Evolutionary conservation across 2,329 filamentous ascomycete genomes (phyloP).

Genomic region (Colletotrichum tropicale): DNA sequence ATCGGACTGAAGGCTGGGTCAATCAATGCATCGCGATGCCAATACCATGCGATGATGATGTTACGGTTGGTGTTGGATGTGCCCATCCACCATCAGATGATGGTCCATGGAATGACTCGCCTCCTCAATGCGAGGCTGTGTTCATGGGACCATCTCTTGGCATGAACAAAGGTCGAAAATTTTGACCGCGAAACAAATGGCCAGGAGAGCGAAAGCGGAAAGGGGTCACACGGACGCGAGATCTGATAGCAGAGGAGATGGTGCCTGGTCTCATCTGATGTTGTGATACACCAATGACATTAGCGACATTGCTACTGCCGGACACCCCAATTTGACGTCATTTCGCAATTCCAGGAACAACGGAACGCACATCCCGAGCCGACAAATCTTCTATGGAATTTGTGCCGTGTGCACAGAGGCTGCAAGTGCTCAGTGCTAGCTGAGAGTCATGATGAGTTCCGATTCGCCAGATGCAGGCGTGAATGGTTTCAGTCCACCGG

Average conservation of each 20-base stretch:
- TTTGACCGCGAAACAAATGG: background rate
- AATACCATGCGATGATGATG: background rate
- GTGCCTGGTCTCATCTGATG: slow-evolving; percentile 15
- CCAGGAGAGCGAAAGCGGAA: background rate
- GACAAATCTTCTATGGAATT: background rate
- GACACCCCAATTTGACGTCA: background rate
- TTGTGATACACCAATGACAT: slow-evolving; percentile 3
- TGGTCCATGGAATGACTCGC: background rate
- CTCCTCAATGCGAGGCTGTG: background rate
- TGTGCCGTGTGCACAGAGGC: background rate
- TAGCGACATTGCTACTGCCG: background rate
- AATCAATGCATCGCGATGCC: background rate
- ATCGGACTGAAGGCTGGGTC: background rate
- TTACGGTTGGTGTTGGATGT: background rate
- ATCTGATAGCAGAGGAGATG: background rate
- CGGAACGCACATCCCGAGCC: background rate
- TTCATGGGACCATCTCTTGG: background rate
- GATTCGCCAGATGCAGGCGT: background rate
- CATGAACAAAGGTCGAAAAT: background rate
- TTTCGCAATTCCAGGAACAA: background rate
- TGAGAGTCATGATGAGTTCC: background rate
- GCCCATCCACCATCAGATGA: background rate
- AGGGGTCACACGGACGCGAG: background rate
- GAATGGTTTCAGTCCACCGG: background rate
- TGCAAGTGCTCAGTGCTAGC: background rate